Conservation (phyloP, 176 grass and related monocot species). For the Sorghum bicolor region DNA sequence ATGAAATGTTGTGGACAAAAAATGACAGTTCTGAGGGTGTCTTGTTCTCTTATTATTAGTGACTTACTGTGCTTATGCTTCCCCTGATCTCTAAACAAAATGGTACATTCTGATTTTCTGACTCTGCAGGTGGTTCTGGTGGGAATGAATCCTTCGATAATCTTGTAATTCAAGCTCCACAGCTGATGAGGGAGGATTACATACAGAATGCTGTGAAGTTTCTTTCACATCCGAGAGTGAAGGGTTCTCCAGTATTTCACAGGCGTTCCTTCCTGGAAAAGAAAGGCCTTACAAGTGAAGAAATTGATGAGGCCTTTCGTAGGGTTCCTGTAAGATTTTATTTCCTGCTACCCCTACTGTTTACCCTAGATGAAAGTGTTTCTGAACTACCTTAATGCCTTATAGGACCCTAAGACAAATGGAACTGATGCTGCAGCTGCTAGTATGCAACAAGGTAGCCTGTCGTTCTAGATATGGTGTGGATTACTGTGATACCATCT, state of each 20-base stretch:
- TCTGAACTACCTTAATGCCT: conserved; percentile 20
- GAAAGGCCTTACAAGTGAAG: conserved; percentile 76
- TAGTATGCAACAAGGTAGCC: conserved; percentile 46
- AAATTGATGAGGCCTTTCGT: conserved; percentile 88
- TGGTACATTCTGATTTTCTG: background rate
- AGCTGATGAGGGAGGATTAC: conserved; percentile 67
- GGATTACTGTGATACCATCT: background rate
- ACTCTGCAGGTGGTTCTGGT: conserved; percentile 19
- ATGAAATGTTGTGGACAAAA: background rate
- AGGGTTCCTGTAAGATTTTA: conserved; percentile 64
- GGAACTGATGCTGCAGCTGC: conserved; percentile 34
- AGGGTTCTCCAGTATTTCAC: conserved; percentile 57
- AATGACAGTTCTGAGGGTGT: background rate
- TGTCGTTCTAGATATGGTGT: background rate
- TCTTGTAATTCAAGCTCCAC: conserved; percentile 33
- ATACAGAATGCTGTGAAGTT: conserved; percentile 83
- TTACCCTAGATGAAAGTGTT: background rate
- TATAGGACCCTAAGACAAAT: conserved; percentile 63
- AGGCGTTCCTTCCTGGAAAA: conserved; percentile 85
- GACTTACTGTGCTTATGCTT: background rate
- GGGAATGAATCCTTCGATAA: conserved; percentile 29
- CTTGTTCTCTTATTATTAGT: background rate
- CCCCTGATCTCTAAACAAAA: background rate
- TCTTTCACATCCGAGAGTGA: conserved; percentile 90
- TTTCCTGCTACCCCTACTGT: background rate